Evolutionary conservation across 257 asterid genomes (phyloP), one percentile per base, ranked within the genome.

Genomic region (Penstemon eatonii): DNA sequence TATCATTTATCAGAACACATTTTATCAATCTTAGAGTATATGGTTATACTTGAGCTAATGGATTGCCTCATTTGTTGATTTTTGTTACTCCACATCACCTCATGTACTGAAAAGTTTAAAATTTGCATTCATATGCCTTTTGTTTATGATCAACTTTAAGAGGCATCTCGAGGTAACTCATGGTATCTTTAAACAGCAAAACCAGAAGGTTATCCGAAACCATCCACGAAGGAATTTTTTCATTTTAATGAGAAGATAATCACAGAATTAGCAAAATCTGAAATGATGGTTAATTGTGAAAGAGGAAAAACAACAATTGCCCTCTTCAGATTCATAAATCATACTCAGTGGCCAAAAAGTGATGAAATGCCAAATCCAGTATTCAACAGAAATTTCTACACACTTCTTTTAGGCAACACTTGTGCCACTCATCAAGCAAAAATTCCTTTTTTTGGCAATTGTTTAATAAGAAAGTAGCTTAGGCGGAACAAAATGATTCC

Each of bases 181-280:
- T 25, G 33, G 2, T 25, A 25, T 25, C 33, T 25, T 25, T 25
- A 25, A 25, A 25, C 33, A 25, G 33, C 33, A 25, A 25, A 25
- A 25, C 2, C 33, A 25, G 33, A 25, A 25, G 33, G 33, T 25
- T 25, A 25, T 25, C 33, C 2, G 33, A 25, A 25, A 62, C 67
- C 55, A 2, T 62, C 11, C 43, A 62, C 19, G 43, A 44, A 60
- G 43, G 66, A 44, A 7, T 25, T 25, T 51, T 13, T 3, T 46
- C 25, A 25, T 19, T 63, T 46, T 63, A 25, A 63, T 63, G 68
- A 63, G 56, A 63, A 36, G n/a, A n/a, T 11, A 25, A 25, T 25
- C 33, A 25, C 1, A 25, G 33, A 25, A 25, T 2, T 25, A 25
- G 33, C 33, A 25, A 25, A 25, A 25, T 25, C 33, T 25, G 33